Evolutionary conservation across 257 asterid species (phyloP).

Genomic region (Marsdenia floribunda): DNA sequence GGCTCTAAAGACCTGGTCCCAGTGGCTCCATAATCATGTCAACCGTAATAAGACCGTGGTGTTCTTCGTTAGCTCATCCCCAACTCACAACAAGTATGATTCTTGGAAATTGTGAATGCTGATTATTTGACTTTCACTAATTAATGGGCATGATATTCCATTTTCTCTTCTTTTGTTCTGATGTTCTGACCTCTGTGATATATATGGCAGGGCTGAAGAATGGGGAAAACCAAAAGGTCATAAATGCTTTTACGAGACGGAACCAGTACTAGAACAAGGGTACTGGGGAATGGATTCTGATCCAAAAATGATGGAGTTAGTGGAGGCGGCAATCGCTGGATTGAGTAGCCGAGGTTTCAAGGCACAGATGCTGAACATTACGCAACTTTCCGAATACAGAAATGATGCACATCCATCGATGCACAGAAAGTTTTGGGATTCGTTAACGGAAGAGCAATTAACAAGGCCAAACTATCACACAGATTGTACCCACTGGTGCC

Average conservation of each 20-base stretch:
- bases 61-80: constrained; percentile 58
- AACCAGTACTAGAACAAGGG: constrained; percentile 28
- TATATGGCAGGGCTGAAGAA: constrained; percentile 30
- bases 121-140: neutral
- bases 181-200: neutral
- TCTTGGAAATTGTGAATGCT: neutral
- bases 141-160: neutral
- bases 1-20: constrained; percentile 56
- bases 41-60: constrained; percentile 43
- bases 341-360: constrained; percentile 35
- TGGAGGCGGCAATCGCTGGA: constrained; percentile 31
- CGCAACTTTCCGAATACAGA: constrained; percentile 57
- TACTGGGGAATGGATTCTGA: constrained; percentile 38
- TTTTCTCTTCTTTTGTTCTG: neutral
- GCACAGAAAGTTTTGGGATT: constrained; percentile 26
- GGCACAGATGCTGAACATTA: constrained; percentile 50
- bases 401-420: constrained; percentile 60
- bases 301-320: constrained; percentile 35
- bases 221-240: constrained; percentile 31
- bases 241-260: constrained; percentile 40
- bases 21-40: constrained; percentile 52
- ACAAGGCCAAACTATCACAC: constrained; percentile 32
- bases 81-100: constrained; percentile 38
- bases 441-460: constrained; percentile 30
- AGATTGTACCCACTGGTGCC: constrained; percentile 78